Percentiles rank a stretch among this genome's conserved stretches.
These are phyloP conservation scores for Agarophyton chilense DNA, from an alignment of 23 red algal species.

Conservation along the genomic window DNA sequence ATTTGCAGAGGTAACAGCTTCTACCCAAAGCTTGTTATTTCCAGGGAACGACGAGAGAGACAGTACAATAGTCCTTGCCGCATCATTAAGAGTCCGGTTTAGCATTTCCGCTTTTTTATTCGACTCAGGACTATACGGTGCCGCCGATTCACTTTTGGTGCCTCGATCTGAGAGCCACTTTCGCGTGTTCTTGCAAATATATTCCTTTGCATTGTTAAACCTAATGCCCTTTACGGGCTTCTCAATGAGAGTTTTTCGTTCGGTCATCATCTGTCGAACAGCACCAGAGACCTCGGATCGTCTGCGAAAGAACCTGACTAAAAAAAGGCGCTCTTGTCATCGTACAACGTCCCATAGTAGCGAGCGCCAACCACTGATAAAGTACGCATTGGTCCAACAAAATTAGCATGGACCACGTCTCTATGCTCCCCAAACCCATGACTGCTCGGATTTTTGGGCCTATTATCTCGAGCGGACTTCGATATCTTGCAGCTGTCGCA, in stretches of 20 bases:
- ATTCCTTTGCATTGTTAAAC: constrained; percentile 35
- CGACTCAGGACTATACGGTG: constrained; percentile 25
- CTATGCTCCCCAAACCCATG: not conserved
- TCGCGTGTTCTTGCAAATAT: not conserved
- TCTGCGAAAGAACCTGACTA: not conserved
- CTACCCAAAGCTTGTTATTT: not conserved
- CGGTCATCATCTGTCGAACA: constrained; percentile 12
- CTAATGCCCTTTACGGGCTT: not conserved
- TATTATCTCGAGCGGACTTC: not conserved
- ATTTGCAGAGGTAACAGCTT: constrained; percentile 1
- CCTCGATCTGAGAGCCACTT: constrained; percentile 13
- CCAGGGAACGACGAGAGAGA: not conserved
- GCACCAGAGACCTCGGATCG: constrained; percentile 1
- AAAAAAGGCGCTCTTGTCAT: too few species aligned
- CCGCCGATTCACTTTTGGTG: not conserved
- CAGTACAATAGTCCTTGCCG: not conserved
- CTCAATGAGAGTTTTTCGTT: not conserved
- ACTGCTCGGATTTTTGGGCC: not conserved
- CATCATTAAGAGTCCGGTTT: constrained; percentile 16
- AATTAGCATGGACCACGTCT: not conserved
- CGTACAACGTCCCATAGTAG: constrained; percentile 24
- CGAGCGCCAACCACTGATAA: not conserved
- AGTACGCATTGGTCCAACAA: not conserved
- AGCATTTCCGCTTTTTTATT: constrained; percentile 22
- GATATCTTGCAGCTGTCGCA: constrained; percentile 19